Evolutionary conservation across 2,329 filamentous ascomycete genomes (phyloP).

Genomic region (Trichophyton rubrum): DNA sequence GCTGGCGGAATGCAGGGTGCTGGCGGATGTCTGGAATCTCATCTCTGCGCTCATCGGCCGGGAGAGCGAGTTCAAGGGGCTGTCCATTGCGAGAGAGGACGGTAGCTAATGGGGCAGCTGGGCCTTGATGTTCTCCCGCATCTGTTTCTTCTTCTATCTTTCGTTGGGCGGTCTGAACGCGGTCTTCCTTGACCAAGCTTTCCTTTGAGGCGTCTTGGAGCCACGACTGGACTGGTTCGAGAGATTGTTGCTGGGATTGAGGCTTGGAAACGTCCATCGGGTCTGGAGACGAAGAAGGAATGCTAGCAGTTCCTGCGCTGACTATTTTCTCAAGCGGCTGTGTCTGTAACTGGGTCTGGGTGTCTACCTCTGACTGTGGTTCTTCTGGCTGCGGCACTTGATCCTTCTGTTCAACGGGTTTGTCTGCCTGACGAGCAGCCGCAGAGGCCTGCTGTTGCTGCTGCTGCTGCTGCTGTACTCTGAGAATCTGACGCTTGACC

Average conservation of each 20-base stretch:
- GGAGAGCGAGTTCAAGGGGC: slow-evolving; percentile 21
- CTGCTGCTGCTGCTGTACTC: background rate
- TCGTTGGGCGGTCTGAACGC: background rate
- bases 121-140: too few species aligned
- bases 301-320: background rate
- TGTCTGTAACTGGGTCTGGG: too few species aligned
- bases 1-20: slow-evolving; percentile 33
- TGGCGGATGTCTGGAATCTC: slow-evolving; percentile 34
- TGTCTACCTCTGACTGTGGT: too few species aligned
- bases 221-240: slow-evolving; percentile 19
- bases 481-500: slow-evolving; percentile 22
- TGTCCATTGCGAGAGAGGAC: background rate
- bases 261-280: background rate
- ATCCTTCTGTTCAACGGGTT: background rate
- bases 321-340: too few species aligned
- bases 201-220: slow-evolving; percentile 24
- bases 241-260: too few species aligned
- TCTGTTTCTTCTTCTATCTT: background rate
- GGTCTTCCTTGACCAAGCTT: slow-evolving; percentile 15
- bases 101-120: too few species aligned
- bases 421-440: background rate
- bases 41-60: slow-evolving; percentile 22
- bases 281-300: background rate
- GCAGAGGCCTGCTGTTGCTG: background rate
- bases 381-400: background rate